Evolutionary conservation across 345 rosid genomes (phyloP).

Genomic region (Pelargonium nanum): DNA sequence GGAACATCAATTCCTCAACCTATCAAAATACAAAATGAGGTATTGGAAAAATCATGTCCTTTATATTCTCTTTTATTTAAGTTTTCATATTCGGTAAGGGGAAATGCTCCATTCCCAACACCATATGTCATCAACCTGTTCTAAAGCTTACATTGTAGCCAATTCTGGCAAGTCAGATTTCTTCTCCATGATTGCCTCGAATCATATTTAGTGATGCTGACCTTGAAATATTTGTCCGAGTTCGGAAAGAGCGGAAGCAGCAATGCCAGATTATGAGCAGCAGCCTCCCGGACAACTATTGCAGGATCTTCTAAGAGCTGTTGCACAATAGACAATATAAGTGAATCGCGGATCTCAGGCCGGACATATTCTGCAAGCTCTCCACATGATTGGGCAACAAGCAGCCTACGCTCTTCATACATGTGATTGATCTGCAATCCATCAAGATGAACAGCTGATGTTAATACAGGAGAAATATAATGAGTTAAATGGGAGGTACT

Average conservation of each 20-base stretch:
- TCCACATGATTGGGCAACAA: constrained; percentile 98
- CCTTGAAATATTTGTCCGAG: constrained; percentile 98
- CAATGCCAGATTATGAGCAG: constrained; percentile 82
- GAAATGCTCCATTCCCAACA: constrained; percentile 39
- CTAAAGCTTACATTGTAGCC: constrained; percentile 66
- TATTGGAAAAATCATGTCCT: constrained; percentile 6
- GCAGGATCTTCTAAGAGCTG: constrained; percentile 93
- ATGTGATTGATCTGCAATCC: constrained; percentile 73
- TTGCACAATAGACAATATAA: constrained; percentile 83
- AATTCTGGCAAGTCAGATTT: constrained; percentile 66
- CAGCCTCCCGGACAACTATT: constrained; percentile 89
- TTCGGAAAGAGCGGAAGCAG: constrained; percentile 87
- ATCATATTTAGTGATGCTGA: constrained; percentile 76
- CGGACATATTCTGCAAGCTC: constrained; percentile 91
- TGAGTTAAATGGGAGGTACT: constrained; percentile 9
- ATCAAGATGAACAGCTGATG: constrained; percentile 11
- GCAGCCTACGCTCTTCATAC: constrained; percentile 93
- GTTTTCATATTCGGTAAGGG: constrained; percentile 32
- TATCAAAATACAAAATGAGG: constrained; percentile 32
- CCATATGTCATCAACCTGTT: constrained; percentile 53
- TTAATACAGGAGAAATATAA: constrained; percentile 2
- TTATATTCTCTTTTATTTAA: constrained; percentile 16
- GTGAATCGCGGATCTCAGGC: constrained; percentile 93
- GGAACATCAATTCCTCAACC: constrained; percentile 97
- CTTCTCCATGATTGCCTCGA: constrained; percentile 65